Conservation (phyloP, 2,329 filamentous ascomycete genomes). For the Ophiocordyceps australis region DNA sequence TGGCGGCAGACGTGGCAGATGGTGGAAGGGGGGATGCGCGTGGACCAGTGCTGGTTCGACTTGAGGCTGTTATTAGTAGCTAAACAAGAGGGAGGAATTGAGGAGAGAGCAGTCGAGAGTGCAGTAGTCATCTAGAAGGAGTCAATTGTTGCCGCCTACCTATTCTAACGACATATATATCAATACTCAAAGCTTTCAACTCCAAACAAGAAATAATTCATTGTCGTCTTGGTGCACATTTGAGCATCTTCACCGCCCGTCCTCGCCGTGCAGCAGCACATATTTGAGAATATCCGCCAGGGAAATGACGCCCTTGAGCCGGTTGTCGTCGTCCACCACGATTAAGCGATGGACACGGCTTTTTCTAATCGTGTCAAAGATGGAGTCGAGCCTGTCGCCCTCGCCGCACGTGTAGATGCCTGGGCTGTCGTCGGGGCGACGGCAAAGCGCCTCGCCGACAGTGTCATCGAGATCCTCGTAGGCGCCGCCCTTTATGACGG, state of each 20-base stretch:
- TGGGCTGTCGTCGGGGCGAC: conserved; percentile 75
- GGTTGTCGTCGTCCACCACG: conserved; percentile 78
- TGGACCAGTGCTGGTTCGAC: too few species aligned
- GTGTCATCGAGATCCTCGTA: conserved; percentile 81
- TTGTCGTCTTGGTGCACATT: too few species aligned
- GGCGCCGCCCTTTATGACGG: conserved; percentile 79
- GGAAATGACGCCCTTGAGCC: conserved; percentile 76
- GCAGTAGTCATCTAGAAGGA: too few species aligned
- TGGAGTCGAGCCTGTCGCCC: conserved; percentile 81
- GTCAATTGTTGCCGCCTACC: too few species aligned
- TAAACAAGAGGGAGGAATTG: too few species aligned
- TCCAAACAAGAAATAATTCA: neutral
- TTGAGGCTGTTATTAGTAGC: too few species aligned
- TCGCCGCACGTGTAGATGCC: conserved; percentile 94
- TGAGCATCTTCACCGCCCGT: conserved; percentile 19
- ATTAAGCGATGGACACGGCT: conserved; percentile 86
- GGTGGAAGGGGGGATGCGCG: too few species aligned
- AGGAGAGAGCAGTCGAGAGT: too few species aligned
- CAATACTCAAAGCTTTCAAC: too few species aligned
- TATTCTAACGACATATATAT: too few species aligned
- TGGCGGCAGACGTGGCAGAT: too few species aligned
- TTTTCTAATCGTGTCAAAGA: conserved; percentile 92
- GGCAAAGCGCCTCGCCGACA: conserved; percentile 78
- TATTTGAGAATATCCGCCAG: conserved; percentile 95
- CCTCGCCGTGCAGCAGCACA: conserved; percentile 66